Percentiles rank a stretch among this genome's conserved stretches.
Conservation (phyloP, 176 grass and related monocot genomes). For the Calamus simplicifolius region DNA sequence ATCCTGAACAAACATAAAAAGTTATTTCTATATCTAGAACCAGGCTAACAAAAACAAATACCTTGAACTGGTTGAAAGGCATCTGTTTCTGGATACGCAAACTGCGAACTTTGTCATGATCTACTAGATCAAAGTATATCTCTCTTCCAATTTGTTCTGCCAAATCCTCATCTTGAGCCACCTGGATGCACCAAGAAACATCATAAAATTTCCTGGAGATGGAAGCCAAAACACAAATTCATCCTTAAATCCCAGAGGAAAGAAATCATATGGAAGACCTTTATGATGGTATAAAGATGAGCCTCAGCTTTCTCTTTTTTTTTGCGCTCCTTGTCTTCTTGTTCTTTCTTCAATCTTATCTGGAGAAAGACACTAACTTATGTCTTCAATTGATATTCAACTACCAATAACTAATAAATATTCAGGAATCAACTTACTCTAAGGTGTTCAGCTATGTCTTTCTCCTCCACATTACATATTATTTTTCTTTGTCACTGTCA, state of each 20-base stretch:
- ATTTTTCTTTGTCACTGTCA: conserved; percentile 65
- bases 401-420: not conserved
- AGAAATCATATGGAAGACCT: conserved; percentile 22
- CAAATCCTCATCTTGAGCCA: conserved; percentile 45
- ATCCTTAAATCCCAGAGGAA: not conserved
- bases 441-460: conserved; percentile 59
- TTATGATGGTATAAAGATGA: conserved; percentile 63
- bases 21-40: too few relatives aligned
- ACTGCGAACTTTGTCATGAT: conserved; percentile 53
- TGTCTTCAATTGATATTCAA: not conserved
- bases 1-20: too few relatives aligned
- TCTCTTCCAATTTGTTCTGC: conserved; percentile 53
- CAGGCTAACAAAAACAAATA: conserved; percentile 15
- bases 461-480: conserved; percentile 57
- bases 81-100: conserved; percentile 45
- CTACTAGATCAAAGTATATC: conserved; percentile 51
- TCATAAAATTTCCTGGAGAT: conserved; percentile 13
- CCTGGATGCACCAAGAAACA: conserved; percentile 26
- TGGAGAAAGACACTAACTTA: conserved; percentile 17
- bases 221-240: not conserved
- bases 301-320: conserved; percentile 79
- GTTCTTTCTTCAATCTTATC: conserved; percentile 65
- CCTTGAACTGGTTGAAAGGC: conserved; percentile 46
- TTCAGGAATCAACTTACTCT: conserved; percentile 31
- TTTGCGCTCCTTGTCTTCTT: conserved; percentile 59